phyloP scores from a whole-genome alignment of 1,139 yeast genomes.

The Yamadazyma spencermartinsiae region DNA sequence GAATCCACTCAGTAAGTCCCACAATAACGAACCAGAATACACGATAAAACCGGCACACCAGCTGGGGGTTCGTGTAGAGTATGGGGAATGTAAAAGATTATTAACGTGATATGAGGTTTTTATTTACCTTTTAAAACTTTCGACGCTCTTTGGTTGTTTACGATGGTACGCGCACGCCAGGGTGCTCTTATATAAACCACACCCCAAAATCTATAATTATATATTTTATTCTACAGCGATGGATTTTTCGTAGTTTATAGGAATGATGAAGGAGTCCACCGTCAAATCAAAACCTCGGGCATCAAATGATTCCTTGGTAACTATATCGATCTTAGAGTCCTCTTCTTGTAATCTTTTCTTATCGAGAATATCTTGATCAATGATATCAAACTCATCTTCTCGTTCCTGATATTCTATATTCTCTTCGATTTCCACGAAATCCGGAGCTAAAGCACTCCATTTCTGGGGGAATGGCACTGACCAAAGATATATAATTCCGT shows the following conservation, averaged over 20 bases:
- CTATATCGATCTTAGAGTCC: slow-evolving; percentile 67
- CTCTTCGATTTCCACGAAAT: slow-evolving; percentile 92
- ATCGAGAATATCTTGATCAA: slow-evolving; percentile 62
- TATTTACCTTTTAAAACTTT: slow-evolving; percentile 15
- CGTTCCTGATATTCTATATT: slow-evolving; percentile 84
- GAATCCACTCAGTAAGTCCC: too few relatives aligned
- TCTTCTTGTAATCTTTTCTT: slow-evolving; percentile 67
- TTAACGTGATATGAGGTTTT: slow-evolving; percentile 9
- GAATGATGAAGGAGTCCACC: slow-evolving; percentile 45
- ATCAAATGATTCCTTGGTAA: slow-evolving; percentile 59
- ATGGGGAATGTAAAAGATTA: too few relatives aligned
- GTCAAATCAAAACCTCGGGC: slow-evolving; percentile 63
- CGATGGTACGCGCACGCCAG: slow-evolving; percentile 4
- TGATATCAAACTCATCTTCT: slow-evolving; percentile 90
- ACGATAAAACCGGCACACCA: background rate
- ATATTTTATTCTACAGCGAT: slow-evolving; percentile 1
- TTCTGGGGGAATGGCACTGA: slow-evolving; percentile 81
- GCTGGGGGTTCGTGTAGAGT: too few relatives aligned
- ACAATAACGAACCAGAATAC: too few relatives aligned
- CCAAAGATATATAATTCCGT: slow-evolving; percentile 85
- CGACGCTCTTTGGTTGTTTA: slow-evolving; percentile 13
- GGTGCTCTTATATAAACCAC: too few relatives aligned
- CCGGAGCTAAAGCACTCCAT: slow-evolving; percentile 98
- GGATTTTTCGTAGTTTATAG: slow-evolving; percentile 34
- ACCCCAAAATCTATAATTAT: background rate